Conservation (phyloP, 495 filamentous ascomycete genomes). For the Daldinia grandis region DNA sequence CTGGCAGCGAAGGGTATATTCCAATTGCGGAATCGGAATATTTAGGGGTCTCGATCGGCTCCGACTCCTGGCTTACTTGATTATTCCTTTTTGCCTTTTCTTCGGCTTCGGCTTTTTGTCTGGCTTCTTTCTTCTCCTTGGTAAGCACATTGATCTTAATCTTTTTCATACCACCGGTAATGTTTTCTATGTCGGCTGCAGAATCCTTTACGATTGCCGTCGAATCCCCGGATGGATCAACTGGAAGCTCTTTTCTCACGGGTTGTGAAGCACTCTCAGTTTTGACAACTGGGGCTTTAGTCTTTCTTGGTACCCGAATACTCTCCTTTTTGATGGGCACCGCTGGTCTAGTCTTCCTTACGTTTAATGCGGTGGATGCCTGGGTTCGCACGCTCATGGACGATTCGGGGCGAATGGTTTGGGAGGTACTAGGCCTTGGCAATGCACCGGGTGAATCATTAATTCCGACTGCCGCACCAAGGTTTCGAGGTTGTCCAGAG, state of each 20-base stretch:
- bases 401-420: conserved; percentile 51
- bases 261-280: conserved; percentile 44
- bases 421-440: conserved; percentile 49
- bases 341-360: conserved; percentile 57
- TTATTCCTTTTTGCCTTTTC: conserved; percentile 22
- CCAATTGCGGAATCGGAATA: conserved; percentile 1
- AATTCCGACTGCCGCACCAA: conserved; percentile 50
- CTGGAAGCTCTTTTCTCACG: conserved; percentile 16
- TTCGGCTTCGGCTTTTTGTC: conserved; percentile 48
- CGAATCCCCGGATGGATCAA: conserved; percentile 12
- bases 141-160: conserved; percentile 79
- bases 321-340: conserved; percentile 52
- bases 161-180: conserved; percentile 74
- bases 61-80: conserved; percentile 21
- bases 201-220: conserved; percentile 23
- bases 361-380: conserved; percentile 41
- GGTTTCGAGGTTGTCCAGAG: conserved; percentile 35
- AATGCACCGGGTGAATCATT: conserved; percentile 23
- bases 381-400: conserved; percentile 48
- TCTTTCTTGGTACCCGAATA: conserved; percentile 53
- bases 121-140: conserved; percentile 72
- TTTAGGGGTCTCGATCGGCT: neutral
- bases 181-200: conserved; percentile 62
- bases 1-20: conserved; percentile 9
- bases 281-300: conserved; percentile 54